A percentile compares a stretch with the other conserved stretches of the same genome.
phyloP scores from a whole-genome alignment of 2,329 filamentous ascomycete genomes.

The Diaporthe sp. region DNA sequence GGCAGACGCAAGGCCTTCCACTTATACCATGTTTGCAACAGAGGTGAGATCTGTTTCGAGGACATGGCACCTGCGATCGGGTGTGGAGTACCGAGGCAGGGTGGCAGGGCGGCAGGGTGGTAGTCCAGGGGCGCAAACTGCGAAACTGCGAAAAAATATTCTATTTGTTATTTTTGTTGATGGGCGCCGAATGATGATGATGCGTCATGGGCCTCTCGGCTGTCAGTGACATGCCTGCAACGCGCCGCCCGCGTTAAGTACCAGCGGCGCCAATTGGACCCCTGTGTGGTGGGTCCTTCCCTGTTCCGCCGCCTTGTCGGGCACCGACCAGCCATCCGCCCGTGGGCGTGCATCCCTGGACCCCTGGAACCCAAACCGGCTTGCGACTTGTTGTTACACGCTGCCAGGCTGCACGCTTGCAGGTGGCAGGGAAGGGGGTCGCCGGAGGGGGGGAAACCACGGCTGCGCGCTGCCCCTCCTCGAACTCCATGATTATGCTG shows the following conservation, averaged over 20 bases:
- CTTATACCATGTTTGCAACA: constrained; percentile 65
- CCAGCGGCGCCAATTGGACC: neutral
- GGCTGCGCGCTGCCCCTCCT: neutral
- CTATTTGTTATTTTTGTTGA: neutral
- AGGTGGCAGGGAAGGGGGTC: neutral
- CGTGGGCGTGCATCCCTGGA: constrained; percentile 13
- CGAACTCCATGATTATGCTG: constrained; percentile 12
- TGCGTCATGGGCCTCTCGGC: constrained; percentile 21
- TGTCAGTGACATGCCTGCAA: constrained; percentile 27
- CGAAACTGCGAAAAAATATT: neutral
- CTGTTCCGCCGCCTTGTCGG: constrained; percentile 25
- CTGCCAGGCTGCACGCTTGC: neutral
- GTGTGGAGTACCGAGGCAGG: neutral
- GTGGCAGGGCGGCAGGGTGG: constrained; percentile 1
- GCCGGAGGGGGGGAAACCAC: neutral
- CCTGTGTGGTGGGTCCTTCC: constrained; percentile 22
- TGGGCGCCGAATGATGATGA: neutral
- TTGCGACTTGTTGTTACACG: constrained; percentile 14
- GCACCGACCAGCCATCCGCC: constrained; percentile 25
- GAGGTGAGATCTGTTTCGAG: constrained; percentile 53
- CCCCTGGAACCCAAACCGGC: constrained; percentile 25
- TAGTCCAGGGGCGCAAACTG: neutral
- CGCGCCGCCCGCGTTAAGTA: constrained; percentile 28
- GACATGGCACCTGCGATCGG: constrained; percentile 48
- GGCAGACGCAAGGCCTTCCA: constrained; percentile 75